These are phyloP conservation scores for Acer campestre DNA, from an alignment of 345 rosid species.

Conservation along the genomic window DNA sequence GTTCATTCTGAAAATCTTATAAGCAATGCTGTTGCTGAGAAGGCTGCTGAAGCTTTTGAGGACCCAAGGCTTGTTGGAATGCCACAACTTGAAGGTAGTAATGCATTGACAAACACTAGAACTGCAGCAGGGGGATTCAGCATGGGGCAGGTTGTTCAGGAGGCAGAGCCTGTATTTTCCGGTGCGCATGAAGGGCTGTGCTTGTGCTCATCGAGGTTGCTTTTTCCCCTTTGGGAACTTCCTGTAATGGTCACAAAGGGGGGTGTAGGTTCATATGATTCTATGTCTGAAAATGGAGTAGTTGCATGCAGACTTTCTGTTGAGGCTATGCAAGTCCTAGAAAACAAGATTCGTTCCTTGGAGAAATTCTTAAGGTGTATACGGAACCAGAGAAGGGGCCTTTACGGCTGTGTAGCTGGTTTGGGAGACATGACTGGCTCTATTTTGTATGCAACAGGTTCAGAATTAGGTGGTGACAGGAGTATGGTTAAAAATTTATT, in stretches of 20 bases:
- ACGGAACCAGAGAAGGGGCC: constrained; percentile 94
- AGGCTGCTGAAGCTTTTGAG: constrained; percentile 95
- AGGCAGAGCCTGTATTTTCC: constrained; percentile 91
- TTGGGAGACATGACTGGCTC: constrained; percentile 90
- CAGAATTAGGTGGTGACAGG: constrained; percentile 73
- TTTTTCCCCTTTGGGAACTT: constrained; percentile 95
- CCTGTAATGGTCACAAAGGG: constrained; percentile 71
- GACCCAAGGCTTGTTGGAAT: constrained; percentile 95
- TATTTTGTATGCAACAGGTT: constrained; percentile 73
- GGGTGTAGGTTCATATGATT: constrained; percentile 43
- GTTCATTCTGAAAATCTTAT: constrained; percentile 76
- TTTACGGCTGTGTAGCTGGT: constrained; percentile 92
- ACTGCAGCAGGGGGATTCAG: constrained; percentile 90
- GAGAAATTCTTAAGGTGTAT: constrained; percentile 88
- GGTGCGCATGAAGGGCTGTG: constrained; percentile 97
- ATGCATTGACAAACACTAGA: constrained; percentile 77
- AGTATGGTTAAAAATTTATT: constrained; percentile 78
- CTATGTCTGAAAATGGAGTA: constrained; percentile 53
- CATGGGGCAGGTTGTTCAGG: constrained; percentile 99
- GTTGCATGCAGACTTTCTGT: constrained; percentile 76
- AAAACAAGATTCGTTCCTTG: constrained; percentile 79
- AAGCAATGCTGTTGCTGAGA: constrained; percentile 76
- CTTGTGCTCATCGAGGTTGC: constrained; percentile 86
- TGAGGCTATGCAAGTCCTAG: constrained; percentile 80
- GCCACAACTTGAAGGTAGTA: constrained; percentile 92